Conservation (phyloP, 345 rosid species). For the Hevea brasiliensis region DNA sequence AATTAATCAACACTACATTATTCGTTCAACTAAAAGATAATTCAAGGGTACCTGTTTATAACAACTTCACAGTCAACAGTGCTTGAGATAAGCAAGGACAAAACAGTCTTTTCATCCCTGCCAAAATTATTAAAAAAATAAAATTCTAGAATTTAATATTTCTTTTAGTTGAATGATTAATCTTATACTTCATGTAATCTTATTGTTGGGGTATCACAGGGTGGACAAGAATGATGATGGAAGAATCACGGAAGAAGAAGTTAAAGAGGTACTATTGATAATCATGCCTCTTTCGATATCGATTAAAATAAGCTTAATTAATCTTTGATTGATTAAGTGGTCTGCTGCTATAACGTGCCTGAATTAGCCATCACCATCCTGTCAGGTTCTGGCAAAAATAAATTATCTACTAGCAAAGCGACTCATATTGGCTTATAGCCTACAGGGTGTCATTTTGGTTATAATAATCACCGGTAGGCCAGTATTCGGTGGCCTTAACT, state of each 20-base stretch:
- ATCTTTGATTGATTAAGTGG: conserved; percentile 11
- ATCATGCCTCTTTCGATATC: neutral
- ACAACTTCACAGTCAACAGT: neutral
- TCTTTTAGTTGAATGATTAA: neutral
- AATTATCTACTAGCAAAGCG: neutral
- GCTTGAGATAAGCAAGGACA: conserved; percentile 1
- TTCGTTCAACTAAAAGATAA: neutral
- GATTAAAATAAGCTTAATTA: neutral
- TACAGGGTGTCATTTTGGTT: conserved; percentile 38
- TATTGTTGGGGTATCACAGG: conserved; percentile 39
- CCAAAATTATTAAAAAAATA: neutral
- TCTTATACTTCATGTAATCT: conserved; percentile 4
- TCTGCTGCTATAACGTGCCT: conserved; percentile 13
- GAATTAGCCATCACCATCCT: conserved; percentile 30
- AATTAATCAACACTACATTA: no score
- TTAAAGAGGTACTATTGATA: conserved; percentile 66
- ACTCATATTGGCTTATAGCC: neutral
- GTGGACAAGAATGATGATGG: conserved; percentile 99
- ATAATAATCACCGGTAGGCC: conserved; percentile 48
- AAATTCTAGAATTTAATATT: neutral
- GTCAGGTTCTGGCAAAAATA: conserved; percentile 8
- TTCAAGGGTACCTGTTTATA: neutral
- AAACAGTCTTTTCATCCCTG: conserved; percentile 9
- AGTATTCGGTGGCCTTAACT: conserved; percentile 61
- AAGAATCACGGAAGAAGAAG: conserved; percentile 85